These are phyloP conservation scores for Fusarium praegraminearum DNA, from an alignment of 2,329 filamentous ascomycete species.

Conservation along the genomic window DNA sequence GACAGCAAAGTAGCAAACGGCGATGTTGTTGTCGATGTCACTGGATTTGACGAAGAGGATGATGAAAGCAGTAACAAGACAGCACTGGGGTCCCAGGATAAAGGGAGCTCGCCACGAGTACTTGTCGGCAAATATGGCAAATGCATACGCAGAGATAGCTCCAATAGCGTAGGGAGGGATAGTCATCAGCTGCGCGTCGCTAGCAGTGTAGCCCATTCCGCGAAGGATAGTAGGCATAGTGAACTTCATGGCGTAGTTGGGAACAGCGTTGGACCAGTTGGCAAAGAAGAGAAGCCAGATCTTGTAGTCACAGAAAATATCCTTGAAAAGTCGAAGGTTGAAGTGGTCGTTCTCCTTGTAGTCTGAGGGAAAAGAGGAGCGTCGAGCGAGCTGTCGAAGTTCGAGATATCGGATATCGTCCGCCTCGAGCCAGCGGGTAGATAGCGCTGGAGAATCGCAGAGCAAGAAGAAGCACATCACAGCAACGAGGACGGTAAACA, in stretches of 20 bases:
- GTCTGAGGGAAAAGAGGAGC: conserved; percentile 5
- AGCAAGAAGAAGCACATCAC: conserved; percentile 21
- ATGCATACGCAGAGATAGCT: conserved; percentile 18
- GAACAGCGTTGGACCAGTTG: conserved; percentile 58
- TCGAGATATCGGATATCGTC: conserved; percentile 23
- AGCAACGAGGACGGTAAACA: conserved; percentile 21
- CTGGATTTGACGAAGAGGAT: conserved; percentile 20
- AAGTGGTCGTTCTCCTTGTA: conserved; percentile 25
- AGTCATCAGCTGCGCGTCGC: conserved; percentile 48
- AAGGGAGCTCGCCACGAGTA: conserved; percentile 24
- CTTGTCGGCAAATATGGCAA: conserved; percentile 24
- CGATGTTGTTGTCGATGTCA: conserved; percentile 13
- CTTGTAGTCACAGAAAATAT: conserved; percentile 62
- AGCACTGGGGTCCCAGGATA: conserved; percentile 19
- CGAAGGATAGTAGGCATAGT: conserved; percentile 56
- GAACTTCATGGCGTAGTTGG: conserved; percentile 52
- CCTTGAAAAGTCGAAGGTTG: conserved; percentile 43
- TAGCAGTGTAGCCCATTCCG: conserved; percentile 56
- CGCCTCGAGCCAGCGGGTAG: conserved; percentile 18
- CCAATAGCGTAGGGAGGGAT: conserved; percentile 22
- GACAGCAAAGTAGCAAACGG: conserved; percentile 21
- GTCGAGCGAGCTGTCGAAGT: conserved; percentile 5
- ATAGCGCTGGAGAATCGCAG: conserved; percentile 10
- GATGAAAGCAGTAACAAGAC: conserved; percentile 15
- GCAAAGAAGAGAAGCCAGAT: conserved; percentile 57